Evolutionary conservation across 2,329 filamentous ascomycete genomes (phyloP).

Genomic region (Metarhizium guizhouense): DNA sequence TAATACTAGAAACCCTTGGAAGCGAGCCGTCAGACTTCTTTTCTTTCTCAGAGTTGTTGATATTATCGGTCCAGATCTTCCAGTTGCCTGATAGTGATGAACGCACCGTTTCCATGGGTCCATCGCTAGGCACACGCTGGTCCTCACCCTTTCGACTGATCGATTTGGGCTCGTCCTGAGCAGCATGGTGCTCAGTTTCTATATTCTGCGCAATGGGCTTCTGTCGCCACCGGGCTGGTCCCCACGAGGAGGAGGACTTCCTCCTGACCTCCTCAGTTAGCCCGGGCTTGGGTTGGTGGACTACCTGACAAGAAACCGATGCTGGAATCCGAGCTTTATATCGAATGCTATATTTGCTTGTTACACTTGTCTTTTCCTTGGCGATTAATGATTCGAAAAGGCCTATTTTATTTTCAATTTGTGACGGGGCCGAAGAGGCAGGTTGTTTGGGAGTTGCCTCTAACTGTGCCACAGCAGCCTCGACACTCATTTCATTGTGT

Average conservation of each 20-base stretch:
- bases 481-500: background rate
- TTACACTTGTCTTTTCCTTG: background rate
- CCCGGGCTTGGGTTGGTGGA: background rate
- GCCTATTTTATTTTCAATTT: conserved; percentile 5
- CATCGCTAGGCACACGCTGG: background rate
- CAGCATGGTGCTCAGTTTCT: background rate
- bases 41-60: background rate
- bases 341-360: background rate
- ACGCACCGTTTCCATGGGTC: background rate
- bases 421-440: background rate
- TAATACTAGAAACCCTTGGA: background rate
- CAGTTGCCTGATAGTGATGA: background rate
- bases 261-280: background rate
- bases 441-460: conserved; percentile 1
- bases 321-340: background rate
- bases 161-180: background rate
- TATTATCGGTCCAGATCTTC: background rate
- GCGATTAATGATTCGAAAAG: conserved; percentile 6
- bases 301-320: conserved; percentile 1
- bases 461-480: background rate
- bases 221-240: conserved; percentile 3
- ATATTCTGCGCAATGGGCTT: background rate
- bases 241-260: conserved; percentile 6
- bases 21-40: background rate
- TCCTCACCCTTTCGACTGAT: background rate